Evolutionary conservation across 2,329 filamentous ascomycete genomes (phyloP), one percentile per base, ranked within the genome.

Genomic region (Ustulina deusta): DNA sequence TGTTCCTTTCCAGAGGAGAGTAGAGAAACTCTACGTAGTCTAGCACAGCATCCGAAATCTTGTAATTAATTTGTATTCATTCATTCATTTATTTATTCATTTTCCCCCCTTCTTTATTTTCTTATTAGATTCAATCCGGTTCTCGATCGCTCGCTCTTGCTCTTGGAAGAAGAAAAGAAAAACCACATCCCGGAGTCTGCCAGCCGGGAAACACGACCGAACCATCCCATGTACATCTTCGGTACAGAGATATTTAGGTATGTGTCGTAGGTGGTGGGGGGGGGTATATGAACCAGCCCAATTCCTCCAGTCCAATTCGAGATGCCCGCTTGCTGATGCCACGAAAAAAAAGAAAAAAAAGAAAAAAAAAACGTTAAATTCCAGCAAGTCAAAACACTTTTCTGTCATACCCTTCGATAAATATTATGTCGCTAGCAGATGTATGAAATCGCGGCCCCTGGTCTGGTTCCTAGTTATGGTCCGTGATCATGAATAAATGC

Each of bases 161-260:
- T 52, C 46, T 52, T 64, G 6, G 20, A 48, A 29, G 55, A 55
- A 54, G 32, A 32, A 13, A 29, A 59, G 49, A 54, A 51, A 32
- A 13, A 29, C n/a, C 15, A 63, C 6, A 13, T 64, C 71, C 72
- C 72, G 71, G 75, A 76, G 54, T 74, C 75, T 76, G 58, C 74
- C 74, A 77, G 75, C 75, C 70, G 69, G 70, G 66, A 63, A n/a
- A 57, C 34, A 66, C 44, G 32, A 58, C 57, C 51, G 36, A 66
- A 62, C 32, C 56, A 55, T 51, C 40, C 36, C 48, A 29, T 27
- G 29, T 49, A 63, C 32, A 6, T 48, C 52, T 46, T n/a, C 15
- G 10, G 29, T 48, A 48, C 44, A 4, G 51, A 17, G 51, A 17
- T 55, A 17, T 27, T n/a, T 17, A 17, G 56, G 34, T 49, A 5